These are phyloP conservation scores for Obba rivulosa DNA, from an alignment of 768 basidiomycete genomes.

Conservation along the genomic window DNA sequence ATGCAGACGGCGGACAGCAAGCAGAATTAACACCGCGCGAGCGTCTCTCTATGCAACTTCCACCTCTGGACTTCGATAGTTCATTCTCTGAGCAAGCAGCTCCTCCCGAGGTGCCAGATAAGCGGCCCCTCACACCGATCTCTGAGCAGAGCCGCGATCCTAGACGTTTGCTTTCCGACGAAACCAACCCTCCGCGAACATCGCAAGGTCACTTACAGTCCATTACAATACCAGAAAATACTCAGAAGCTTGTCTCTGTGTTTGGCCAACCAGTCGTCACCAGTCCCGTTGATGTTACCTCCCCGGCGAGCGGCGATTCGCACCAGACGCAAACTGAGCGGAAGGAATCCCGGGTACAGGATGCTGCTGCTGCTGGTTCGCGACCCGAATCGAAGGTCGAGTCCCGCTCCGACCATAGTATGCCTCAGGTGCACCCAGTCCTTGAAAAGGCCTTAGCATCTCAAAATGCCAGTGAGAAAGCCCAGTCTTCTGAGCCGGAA, in stretches of 20 bases:
- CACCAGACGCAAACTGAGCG: no score
- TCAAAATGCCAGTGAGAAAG: not conserved
- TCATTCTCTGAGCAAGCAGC: conserved; percentile 5
- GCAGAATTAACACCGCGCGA: conserved; percentile 2
- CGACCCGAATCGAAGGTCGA: conserved; percentile 37
- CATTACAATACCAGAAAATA: conserved; percentile 4
- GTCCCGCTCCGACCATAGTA: not conserved
- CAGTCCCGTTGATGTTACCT: conserved; percentile 24
- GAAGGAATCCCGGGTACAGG: conserved; percentile 5
- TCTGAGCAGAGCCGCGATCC: conserved; percentile 43
- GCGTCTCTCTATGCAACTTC: conserved; percentile 42
- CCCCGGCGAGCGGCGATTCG: conserved; percentile 3
- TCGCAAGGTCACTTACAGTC: not conserved
- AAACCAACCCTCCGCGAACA: conserved; percentile 7
- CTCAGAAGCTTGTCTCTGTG: conserved; percentile 8
- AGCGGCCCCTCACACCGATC: conserved; percentile 55
- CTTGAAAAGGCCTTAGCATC: not conserved
- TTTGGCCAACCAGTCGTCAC: conserved; percentile 15
- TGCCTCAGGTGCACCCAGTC: not conserved
- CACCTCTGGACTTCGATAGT: conserved; percentile 48
- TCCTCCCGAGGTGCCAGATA: conserved; percentile 6
- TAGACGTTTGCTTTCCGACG: conserved; percentile 16
- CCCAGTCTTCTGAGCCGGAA: not conserved
- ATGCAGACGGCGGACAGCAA: conserved; percentile 2
- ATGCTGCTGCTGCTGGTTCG: conserved; percentile 22